These are phyloP conservation scores for Exophiala sp. DNA, from an alignment of 2,329 filamentous ascomycete genomes.

Conservation along the genomic window DNA sequence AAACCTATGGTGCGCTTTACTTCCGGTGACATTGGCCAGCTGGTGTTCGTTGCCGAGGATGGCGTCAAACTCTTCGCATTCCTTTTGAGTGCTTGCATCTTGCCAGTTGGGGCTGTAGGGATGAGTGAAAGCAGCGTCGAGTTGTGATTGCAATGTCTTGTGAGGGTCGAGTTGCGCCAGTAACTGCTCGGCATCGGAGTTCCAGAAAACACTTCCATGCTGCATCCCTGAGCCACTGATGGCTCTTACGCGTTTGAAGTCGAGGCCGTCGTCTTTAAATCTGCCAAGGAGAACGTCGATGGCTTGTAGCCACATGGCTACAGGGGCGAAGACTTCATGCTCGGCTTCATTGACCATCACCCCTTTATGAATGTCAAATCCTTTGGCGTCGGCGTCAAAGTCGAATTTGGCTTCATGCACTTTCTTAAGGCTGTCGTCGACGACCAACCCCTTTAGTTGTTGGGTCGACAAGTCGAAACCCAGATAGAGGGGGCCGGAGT, in stretches of 20 bases:
- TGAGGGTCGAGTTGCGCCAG: conserved; percentile 56
- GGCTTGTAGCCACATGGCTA: conserved; percentile 90
- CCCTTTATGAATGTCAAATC: conserved; percentile 80
- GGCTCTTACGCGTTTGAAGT: conserved; percentile 68
- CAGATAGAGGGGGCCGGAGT: conserved; percentile 63
- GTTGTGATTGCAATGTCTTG: conserved; percentile 64
- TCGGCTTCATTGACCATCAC: conserved; percentile 75
- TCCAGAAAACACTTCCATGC: conserved; percentile 97
- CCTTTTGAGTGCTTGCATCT: conserved; percentile 85
- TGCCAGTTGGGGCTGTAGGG: conserved; percentile 95
- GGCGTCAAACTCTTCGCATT: conserved; percentile 83
- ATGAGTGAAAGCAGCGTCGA: conserved; percentile 69
- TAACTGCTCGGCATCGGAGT: conserved; percentile 57
- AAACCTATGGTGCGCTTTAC: conserved; percentile 93
- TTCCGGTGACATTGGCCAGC: conserved; percentile 76
- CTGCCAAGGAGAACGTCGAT: conserved; percentile 75
- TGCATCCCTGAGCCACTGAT: conserved; percentile 93
- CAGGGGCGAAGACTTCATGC: conserved; percentile 85
- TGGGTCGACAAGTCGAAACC: conserved; percentile 96
- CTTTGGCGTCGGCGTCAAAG: conserved; percentile 77
- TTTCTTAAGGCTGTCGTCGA: conserved; percentile 74
- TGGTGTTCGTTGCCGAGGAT: conserved; percentile 59
- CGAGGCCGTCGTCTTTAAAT: conserved; percentile 62
- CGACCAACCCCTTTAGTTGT: conserved; percentile 88
- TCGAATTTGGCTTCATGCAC: conserved; percentile 84